These are phyloP conservation scores for Xylaria sp. DNA, from an alignment of 2,329 filamentous ascomycete species.

Conservation along the genomic window DNA sequence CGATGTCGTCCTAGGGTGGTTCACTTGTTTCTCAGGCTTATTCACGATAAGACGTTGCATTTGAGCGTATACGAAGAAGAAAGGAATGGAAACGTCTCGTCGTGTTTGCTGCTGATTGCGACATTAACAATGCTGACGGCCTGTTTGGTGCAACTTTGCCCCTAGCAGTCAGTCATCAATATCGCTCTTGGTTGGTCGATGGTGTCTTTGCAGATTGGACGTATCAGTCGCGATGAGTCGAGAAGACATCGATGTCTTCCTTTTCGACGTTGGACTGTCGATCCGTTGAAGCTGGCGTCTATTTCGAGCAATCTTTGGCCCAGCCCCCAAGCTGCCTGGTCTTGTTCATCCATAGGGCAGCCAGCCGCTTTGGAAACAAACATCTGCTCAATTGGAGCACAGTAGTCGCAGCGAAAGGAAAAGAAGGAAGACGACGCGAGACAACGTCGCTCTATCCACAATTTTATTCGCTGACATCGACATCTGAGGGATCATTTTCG, in stretches of 20 bases:
- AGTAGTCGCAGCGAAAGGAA: not conserved
- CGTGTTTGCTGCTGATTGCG: conserved; percentile 9
- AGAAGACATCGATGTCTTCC: not conserved
- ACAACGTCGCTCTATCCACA: not conserved
- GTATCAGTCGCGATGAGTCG: not conserved
- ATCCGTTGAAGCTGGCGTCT: not conserved
- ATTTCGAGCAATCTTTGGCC: too few relatives aligned
- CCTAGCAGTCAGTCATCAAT: not conserved
- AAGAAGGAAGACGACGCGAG: not conserved
- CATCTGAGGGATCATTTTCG: not conserved
- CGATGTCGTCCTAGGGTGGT: not conserved
- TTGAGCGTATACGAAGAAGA: not conserved
- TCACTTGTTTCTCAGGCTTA: not conserved
- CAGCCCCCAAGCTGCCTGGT: not conserved
- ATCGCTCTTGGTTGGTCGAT: not conserved
- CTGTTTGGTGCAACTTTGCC: not conserved
- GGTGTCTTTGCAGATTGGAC: conserved; percentile 1
- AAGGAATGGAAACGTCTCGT: not conserved
- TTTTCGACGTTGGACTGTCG: not conserved
- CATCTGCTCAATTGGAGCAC: not conserved
- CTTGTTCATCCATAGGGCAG: not conserved
- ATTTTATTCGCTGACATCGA: conserved; percentile 4
- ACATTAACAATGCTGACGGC: not conserved
- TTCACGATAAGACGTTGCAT: not conserved
- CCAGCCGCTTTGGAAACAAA: not conserved